Base-by-base conservation (phyloP, 352 stramenopile genomes). In the Pythium folliculosum region DNA sequence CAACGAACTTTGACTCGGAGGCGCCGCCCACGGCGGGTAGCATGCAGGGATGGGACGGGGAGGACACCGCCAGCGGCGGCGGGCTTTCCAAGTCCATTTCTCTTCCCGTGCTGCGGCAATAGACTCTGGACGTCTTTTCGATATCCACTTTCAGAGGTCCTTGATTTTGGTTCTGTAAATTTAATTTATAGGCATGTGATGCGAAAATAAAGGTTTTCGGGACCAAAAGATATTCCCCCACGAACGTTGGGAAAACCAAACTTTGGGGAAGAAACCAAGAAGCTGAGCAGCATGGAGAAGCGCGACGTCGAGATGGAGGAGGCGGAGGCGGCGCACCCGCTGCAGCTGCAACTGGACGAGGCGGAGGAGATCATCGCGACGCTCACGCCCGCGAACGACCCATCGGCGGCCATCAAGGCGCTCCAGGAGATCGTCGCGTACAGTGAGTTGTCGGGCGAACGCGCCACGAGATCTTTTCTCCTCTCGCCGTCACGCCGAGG, bases 361-460 rank as follows among this genome's bases (percentile, higher is more conserved):
- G 83, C 82, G 0, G 84, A 88, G 61, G 85, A 95, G 17, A 45
- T 81, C 14, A 77, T 77, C 40, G 76, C 72, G 16, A 59, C 45
- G 50, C 69, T 88, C 48, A 64, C 63, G 47, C 49, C 71, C 27
- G 67, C 48, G 16, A 76, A 74, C 9, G 80, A 78, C 5, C 81
- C 88, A 2, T 72, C 82, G 27, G 50, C 60, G 45, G 80, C 80
- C 37, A 93, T 93, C 63, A 58, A 77, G 49, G 67, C 67, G 40
- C 89, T 92, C 69, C 81, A 94, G 70, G 57, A 67, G 63, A 91
- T 96, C 71, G 73, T 96, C 51, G 72, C 72, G 22, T 92, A 96
- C 72, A 72, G 82, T 89, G 66, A 35, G 70, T 75, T n/a, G 61
- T 21, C 0, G 23, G 17, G 40, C 21, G 35, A 40, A 14, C 35